These are phyloP conservation scores for Clarireedia sp. DNA, from an alignment of 2,329 filamentous ascomycete species.

Conservation along the genomic window DNA sequence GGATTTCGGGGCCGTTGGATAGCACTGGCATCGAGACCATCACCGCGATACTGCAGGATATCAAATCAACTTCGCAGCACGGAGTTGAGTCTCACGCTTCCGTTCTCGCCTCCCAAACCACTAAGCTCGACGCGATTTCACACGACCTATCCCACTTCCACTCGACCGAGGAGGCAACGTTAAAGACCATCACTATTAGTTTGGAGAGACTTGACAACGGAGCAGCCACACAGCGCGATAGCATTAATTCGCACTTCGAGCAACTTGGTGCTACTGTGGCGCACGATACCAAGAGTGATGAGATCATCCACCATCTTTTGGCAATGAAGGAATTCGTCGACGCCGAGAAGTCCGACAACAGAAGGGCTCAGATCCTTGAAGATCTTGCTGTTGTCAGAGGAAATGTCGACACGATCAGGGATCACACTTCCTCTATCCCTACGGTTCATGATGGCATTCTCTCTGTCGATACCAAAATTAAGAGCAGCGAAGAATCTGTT, in stretches of 20 bases:
- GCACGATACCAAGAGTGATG: background rate
- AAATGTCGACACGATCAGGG: background rate
- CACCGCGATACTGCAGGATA: constrained; percentile 1
- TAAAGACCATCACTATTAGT: constrained; percentile 5
- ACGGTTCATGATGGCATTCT: constrained; percentile 10
- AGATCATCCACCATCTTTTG: too few relatives aligned
- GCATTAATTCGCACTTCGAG: background rate
- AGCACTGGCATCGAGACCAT: constrained; percentile 9
- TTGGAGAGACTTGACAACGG: constrained; percentile 7
- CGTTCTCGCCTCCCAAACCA: background rate
- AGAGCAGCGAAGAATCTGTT: constrained; percentile 11
- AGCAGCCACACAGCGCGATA: constrained; percentile 1
- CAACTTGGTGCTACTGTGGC: background rate
- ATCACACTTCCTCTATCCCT: constrained; percentile 9
- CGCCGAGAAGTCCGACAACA: background rate
- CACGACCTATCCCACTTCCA: constrained; percentile 3
- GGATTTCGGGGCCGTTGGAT: constrained; percentile 8
- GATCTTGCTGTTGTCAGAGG: background rate
- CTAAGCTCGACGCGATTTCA: constrained; percentile 9
- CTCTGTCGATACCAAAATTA: constrained; percentile 10
- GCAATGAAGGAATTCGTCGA: background rate
- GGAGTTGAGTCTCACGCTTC: background rate
- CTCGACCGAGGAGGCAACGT: background rate
- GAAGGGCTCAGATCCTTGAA: background rate
- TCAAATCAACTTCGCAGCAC: background rate